Base-by-base conservation (phyloP, 83 land plant species). In the Picea abies region DNA sequence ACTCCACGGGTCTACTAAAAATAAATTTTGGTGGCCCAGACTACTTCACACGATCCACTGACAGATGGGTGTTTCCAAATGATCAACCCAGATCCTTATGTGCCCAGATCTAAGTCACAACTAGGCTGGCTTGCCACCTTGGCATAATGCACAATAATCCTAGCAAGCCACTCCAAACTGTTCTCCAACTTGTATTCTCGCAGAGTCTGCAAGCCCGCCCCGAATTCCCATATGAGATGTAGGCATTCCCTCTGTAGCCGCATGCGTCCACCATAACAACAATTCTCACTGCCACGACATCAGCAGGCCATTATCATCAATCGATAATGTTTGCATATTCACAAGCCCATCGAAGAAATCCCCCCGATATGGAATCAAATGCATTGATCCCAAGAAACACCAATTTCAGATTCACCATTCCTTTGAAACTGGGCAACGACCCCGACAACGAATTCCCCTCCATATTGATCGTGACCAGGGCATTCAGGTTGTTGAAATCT, bases 331-430 rank as follows among this genome's bases (percentile, higher is more conserved):
- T 23, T 76, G 77, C 26, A 93, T 4, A 37, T 37, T 37, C 4
- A 4, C 3, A 4, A 37, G 4, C 39, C 39, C 39, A 37, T 4
- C 39, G 78, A 16, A 93, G 86, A 91, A 91, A 81, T 87, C 87
- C 0, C 71, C 1, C 9, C 5, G 92, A 94, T 3, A 93, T 39
- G 25, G 88, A 87, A 0, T 86, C 52, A 82, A 93, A 93, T 22
- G 70, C 68, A 82, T 93, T 93, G 72, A 73, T 49, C 25, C 84
- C 65, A 6, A 91, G 84, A 11, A 79, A 52, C 3, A 83, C 61
- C 12, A 4, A 17, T 58, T 90, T 90, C 14, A 93, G 76, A 5
- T 70, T 60, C 14, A 10, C 47, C 92, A n/a, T n/a, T 1, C 1
- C 0, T 39, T 20, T 14, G 39, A 37, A 37, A 37, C 4, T 37